Percentiles rank a stretch among this genome's conserved stretches.
Conservation (phyloP, 176 grass and related monocot species). For the Alloteropsis semialata region DNA sequence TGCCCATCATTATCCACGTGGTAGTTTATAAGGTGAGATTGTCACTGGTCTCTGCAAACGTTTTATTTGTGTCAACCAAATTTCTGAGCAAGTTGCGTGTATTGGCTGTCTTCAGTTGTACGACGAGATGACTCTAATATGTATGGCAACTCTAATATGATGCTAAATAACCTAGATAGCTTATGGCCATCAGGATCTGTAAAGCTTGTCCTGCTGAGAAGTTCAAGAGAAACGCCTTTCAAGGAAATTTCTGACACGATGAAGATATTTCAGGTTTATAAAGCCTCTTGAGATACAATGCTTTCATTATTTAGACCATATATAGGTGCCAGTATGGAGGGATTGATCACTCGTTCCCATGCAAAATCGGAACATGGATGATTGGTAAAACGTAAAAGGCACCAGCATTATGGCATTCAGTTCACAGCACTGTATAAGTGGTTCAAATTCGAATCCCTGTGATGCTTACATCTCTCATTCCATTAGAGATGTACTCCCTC, state of each 20-base stretch:
- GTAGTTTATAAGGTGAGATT: background rate
- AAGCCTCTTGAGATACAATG: background rate
- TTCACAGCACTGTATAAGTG: slow-evolving; percentile 12
- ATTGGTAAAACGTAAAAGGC: background rate
- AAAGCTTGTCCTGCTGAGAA: background rate
- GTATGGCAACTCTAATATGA: slow-evolving; percentile 4
- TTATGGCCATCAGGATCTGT: background rate
- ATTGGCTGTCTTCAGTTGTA: slow-evolving; percentile 27
- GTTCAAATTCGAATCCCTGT: background rate
- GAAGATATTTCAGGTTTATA: slow-evolving; percentile 11
- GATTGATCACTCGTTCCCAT: background rate
- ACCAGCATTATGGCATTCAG: background rate
- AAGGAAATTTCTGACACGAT: background rate
- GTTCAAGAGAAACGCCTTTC: background rate
- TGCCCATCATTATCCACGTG: background rate
- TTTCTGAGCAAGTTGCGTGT: slow-evolving; percentile 30
- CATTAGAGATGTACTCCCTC: background rate
- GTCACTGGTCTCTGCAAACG: background rate
- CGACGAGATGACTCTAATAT: background rate
- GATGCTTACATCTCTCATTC: background rate
- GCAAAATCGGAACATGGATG: background rate
- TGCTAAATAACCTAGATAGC: slow-evolving; percentile 8
- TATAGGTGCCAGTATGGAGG: background rate
- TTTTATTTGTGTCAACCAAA: slow-evolving; percentile 19
- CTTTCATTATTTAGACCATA: background rate